Conservation (phyloP, 805 yeast species). For the Ogataea dorogensis region DNA sequence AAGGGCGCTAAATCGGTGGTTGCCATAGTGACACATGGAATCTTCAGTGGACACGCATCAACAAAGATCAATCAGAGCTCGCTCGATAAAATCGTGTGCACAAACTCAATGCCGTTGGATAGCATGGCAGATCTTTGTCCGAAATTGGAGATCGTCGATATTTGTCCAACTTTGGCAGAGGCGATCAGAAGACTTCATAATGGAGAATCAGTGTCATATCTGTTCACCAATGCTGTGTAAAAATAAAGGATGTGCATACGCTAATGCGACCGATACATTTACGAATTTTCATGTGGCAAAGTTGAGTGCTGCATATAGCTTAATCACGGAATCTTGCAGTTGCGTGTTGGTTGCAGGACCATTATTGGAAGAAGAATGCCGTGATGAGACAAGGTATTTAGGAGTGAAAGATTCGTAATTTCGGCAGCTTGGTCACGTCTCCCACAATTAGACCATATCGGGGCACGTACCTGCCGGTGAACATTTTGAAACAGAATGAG, state of each 20-base stretch:
- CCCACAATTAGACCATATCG: too few relatives aligned
- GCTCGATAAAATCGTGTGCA: slow-evolving; percentile 75
- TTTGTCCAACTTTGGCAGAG: slow-evolving; percentile 86
- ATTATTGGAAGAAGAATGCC: too few relatives aligned
- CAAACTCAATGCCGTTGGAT: slow-evolving; percentile 88
- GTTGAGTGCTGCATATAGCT: neutral
- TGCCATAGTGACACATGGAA: slow-evolving; percentile 95
- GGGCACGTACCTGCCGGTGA: too few relatives aligned
- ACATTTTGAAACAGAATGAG: too few relatives aligned
- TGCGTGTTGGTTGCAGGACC: too few relatives aligned
- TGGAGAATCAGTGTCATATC: slow-evolving; percentile 90
- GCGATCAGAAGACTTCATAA: slow-evolving; percentile 92
- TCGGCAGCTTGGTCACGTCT: too few relatives aligned
- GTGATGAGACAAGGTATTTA: too few relatives aligned
- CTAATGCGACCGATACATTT: slow-evolving; percentile 3
- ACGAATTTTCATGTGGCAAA: neutral
- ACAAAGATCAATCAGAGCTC: slow-evolving; percentile 66
- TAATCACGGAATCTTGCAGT: too few relatives aligned
- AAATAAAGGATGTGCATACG: neutral
- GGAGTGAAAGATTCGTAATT: too few relatives aligned
- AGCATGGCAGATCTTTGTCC: slow-evolving; percentile 57
- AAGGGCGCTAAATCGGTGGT: slow-evolving; percentile 83
- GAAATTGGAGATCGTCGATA: slow-evolving; percentile 78
- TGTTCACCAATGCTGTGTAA: slow-evolving; percentile 63
- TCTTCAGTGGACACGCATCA: slow-evolving; percentile 82